Evolutionary conservation across 2,329 filamentous ascomycete genomes (phyloP).

Genomic region (Cladosporium phlei): DNA sequence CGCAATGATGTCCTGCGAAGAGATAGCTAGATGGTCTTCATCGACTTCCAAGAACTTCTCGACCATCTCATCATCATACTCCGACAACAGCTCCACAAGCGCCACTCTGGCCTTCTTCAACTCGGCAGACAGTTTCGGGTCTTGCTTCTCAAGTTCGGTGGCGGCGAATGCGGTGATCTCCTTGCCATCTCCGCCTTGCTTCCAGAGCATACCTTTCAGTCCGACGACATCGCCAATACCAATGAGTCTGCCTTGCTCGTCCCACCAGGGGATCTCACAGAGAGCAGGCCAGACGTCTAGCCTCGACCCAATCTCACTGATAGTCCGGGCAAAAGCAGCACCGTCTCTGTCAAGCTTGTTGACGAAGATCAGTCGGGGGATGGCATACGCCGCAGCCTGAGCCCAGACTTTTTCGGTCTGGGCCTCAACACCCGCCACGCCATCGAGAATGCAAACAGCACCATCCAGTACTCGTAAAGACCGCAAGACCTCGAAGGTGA

Average conservation of each 20-base stretch:
- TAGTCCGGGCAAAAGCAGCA: constrained; percentile 74
- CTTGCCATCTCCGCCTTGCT: constrained; percentile 61
- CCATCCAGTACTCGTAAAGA: constrained; percentile 85
- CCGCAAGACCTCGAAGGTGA: constrained; percentile 91
- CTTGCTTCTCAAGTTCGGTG: constrained; percentile 47
- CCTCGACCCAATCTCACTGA: constrained; percentile 76
- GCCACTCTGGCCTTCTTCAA: constrained; percentile 69
- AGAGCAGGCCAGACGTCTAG: constrained; percentile 82
- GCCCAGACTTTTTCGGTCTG: constrained; percentile 96
- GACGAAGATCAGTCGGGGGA: constrained; percentile 75
- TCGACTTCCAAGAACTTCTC: constrained; percentile 76
- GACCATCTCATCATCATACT: constrained; percentile 81
- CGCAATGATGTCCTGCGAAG: constrained; percentile 61
- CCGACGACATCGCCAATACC: constrained; percentile 82
- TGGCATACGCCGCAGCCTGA: constrained; percentile 78
- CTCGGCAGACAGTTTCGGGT: constrained; percentile 56
- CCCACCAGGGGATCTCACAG: constrained; percentile 94
- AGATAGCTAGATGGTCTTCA: constrained; percentile 65
- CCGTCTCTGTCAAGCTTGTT: constrained; percentile 84
- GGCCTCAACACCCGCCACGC: constrained; percentile 89
- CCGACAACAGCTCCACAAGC: constrained; percentile 77
- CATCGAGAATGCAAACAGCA: constrained; percentile 87
- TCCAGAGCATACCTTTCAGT: constrained; percentile 70
- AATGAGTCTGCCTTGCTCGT: constrained; percentile 65
- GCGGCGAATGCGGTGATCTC: constrained; percentile 47